These are phyloP conservation scores for Rosa rugosa DNA, from an alignment of 306 rosid genomes.

Conservation along the genomic window DNA sequence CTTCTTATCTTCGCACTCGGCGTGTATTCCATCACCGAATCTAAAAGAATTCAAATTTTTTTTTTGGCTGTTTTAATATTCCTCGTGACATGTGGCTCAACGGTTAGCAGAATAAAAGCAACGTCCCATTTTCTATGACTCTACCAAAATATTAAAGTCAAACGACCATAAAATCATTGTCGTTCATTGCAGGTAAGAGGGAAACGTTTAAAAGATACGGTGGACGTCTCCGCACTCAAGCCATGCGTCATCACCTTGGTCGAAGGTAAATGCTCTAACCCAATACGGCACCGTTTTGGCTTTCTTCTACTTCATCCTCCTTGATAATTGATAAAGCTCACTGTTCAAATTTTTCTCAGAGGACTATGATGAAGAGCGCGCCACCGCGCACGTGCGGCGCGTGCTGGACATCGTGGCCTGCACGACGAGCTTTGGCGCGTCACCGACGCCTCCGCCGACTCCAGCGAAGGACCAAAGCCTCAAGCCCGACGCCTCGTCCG, in stretches of 20 bases:
- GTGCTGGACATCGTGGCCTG: conserved; percentile 82
- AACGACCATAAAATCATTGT: not conserved
- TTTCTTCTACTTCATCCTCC: not conserved
- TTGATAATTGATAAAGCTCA: not conserved
- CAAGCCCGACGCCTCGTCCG: conserved; percentile 34
- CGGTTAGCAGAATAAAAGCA: not conserved
- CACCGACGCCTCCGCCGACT: conserved; percentile 19
- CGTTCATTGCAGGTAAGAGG: conserved; percentile 71
- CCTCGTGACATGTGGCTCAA: not conserved
- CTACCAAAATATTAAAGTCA: not conserved
- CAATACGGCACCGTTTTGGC: not conserved
- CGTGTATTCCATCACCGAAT: too few relatives aligned
- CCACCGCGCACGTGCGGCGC: conserved; percentile 78
- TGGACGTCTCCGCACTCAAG: conserved; percentile 90
- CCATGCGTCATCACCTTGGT: conserved; percentile 69
- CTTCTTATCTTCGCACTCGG: too few relatives aligned
- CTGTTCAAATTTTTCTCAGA: conserved; percentile 36
- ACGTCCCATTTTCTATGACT: not conserved
- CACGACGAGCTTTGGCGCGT: conserved; percentile 77
- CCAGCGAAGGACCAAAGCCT: conserved; percentile 37
- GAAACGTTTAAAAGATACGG: conserved; percentile 62
- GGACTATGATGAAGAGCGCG: conserved; percentile 71
- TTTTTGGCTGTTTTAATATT: not conserved
- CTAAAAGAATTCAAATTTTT: not conserved
- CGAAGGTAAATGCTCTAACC: conserved; percentile 51